phyloP scores from a whole-genome alignment of 441 rosid species.

The Metrosideros polymorpha region DNA sequence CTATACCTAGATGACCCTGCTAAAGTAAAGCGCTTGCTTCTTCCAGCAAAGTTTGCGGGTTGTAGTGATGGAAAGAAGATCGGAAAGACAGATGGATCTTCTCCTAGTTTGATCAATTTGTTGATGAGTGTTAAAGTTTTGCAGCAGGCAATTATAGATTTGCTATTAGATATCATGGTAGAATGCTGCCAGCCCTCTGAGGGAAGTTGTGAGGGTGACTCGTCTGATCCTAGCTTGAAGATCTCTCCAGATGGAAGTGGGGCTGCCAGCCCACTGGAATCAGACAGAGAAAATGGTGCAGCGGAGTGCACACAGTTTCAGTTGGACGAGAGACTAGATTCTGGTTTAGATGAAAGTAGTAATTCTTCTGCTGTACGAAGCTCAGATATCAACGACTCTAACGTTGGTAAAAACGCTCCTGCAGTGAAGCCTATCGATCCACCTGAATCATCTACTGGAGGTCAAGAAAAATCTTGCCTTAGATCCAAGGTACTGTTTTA shows the following conservation, averaged over 20 bases:
- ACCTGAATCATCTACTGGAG: conserved; percentile 58
- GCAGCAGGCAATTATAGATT: conserved; percentile 98
- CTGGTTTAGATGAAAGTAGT: conserved; percentile 54
- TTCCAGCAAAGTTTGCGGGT: conserved; percentile 82
- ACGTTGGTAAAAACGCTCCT: conserved; percentile 39
- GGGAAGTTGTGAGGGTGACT: conserved; percentile 50
- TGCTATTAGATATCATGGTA: conserved; percentile 96
- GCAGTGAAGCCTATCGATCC: conserved; percentile 50
- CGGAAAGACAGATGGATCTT: conserved; percentile 62
- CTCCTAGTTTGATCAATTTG: conserved; percentile 98
- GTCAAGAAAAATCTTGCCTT: conserved; percentile 48
- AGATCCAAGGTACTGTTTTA: conserved; percentile 60
- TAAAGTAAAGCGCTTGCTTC: conserved; percentile 94
- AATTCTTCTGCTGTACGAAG: conserved; percentile 70
- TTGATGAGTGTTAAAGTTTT: conserved; percentile 98
- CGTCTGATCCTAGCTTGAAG: conserved; percentile 48
- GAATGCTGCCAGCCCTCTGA: conserved; percentile 98
- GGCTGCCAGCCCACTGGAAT: conserved; percentile 49
- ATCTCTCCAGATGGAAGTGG: conserved; percentile 46
- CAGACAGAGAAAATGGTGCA: conserved; percentile 60
- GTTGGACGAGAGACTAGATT: conserved; percentile 60
- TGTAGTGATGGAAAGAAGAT: conserved; percentile 67
- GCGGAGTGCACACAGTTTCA: conserved; percentile 49
- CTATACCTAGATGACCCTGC: conserved; percentile 96
- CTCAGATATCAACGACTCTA: conserved; percentile 47